Evolutionary conservation across 768 basidiomycete genomes (phyloP).

Genomic region (Xerocomellus chrysenteron): DNA sequence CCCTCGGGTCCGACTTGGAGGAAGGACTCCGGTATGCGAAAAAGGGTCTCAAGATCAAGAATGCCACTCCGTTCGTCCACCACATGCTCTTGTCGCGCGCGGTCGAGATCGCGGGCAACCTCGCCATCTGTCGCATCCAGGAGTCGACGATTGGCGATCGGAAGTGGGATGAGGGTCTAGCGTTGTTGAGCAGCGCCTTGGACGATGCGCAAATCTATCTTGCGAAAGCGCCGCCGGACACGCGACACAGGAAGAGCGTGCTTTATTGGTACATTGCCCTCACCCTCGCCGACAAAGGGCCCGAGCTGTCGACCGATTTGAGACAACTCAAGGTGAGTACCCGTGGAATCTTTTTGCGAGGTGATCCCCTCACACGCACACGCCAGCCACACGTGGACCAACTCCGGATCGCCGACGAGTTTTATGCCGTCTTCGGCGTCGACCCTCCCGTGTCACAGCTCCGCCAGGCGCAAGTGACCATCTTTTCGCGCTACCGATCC

Average conservation of each 20-base stretch:
- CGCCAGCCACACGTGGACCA: slow-evolving; percentile 39
- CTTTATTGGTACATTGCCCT: slow-evolving; percentile 60
- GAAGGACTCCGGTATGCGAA: slow-evolving; percentile 62
- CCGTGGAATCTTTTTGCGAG: neutral
- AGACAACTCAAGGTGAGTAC: slow-evolving; percentile 47
- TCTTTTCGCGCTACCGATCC: slow-evolving; percentile 45
- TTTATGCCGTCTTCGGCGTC: slow-evolving; percentile 45
- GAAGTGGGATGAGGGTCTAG: slow-evolving; percentile 59
- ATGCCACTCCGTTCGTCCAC: slow-evolving; percentile 53
- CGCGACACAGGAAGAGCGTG: slow-evolving; percentile 57
- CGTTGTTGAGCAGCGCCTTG: slow-evolving; percentile 57
- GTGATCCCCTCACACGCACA: neutral
- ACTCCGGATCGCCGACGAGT: slow-evolving; percentile 53
- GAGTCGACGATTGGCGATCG: slow-evolving; percentile 40
- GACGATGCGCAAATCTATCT: slow-evolving; percentile 61
- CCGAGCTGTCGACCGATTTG: slow-evolving; percentile 48
- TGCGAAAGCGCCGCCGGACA: slow-evolving; percentile 58
- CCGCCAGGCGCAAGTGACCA: slow-evolving; percentile 50
- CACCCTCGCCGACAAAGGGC: slow-evolving; percentile 50
- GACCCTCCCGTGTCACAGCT: slow-evolving; percentile 51
- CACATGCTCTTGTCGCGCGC: slow-evolving; percentile 61
- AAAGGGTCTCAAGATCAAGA: slow-evolving; percentile 60
- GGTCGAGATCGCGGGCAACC: slow-evolving; percentile 56
- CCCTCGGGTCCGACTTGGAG: slow-evolving; percentile 46
- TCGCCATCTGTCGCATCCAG: slow-evolving; percentile 51